Evolutionary conservation across 441 rosid genomes (phyloP).

Genomic region (Corymbia calophylla): DNA sequence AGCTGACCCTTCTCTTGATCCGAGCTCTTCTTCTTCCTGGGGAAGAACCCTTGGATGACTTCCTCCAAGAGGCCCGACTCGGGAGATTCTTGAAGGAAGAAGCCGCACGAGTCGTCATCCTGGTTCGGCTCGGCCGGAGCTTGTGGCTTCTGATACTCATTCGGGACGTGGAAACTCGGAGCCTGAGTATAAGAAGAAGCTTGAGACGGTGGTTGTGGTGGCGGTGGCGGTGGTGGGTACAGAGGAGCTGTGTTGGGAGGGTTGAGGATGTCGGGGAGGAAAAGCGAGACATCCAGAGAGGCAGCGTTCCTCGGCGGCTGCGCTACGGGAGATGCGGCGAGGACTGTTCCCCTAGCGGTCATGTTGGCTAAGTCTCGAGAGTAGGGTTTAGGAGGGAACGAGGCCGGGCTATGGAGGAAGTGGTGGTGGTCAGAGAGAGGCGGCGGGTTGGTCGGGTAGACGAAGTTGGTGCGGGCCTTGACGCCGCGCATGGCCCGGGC

Average conservation of each 20-base stretch:
- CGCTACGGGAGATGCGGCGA: background rate
- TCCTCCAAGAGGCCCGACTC: slow-evolving; percentile 11
- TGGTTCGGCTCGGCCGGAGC: background rate
- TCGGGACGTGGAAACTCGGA: background rate
- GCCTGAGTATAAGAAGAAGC: background rate
- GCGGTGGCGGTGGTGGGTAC: background rate
- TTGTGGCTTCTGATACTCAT: background rate
- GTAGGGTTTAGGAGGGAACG: background rate
- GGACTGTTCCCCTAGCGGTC: background rate
- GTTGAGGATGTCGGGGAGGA: background rate
- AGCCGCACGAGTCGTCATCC: background rate
- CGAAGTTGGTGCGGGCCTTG: slow-evolving; percentile 14
- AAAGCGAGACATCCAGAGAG: background rate
- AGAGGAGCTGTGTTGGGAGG: background rate
- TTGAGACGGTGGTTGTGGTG: background rate
- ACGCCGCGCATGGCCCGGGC: slow-evolving; percentile 13
- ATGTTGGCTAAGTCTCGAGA: background rate
- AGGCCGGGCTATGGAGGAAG: background rate
- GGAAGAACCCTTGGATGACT: slow-evolving; percentile 13
- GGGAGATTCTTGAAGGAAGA: slow-evolving; percentile 6
- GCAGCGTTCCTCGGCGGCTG: background rate
- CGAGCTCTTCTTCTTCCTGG: background rate
- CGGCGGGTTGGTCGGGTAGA: slow-evolving; percentile 1
- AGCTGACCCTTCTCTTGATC: background rate
- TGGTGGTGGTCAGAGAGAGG: background rate